Evolutionary conservation across 2,329 filamentous ascomycete species (phyloP).

Genomic region (Penicillium sp.): DNA sequence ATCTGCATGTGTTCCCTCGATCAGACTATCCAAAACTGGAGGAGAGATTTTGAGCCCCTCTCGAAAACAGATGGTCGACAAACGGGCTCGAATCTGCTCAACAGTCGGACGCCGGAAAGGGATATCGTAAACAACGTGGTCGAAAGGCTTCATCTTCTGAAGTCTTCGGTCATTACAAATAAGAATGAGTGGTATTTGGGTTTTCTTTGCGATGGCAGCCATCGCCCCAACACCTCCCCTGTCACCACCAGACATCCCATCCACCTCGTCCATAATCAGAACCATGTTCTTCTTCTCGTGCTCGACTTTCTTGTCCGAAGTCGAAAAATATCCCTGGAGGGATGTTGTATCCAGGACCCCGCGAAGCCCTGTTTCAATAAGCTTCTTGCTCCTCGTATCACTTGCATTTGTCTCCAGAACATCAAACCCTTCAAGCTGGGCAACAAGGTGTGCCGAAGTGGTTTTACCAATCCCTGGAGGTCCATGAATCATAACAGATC

Average conservation of each 20-base stretch:
- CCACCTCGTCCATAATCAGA: constrained; percentile 98
- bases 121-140: constrained; percentile 81
- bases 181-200: constrained; percentile 89
- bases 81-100: constrained; percentile 86
- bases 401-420: constrained; percentile 95
- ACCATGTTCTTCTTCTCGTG: constrained; percentile 87
- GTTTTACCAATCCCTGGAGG: constrained; percentile 98
- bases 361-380: constrained; percentile 85
- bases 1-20: constrained; percentile 93
- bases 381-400: constrained; percentile 92
- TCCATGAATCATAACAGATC: constrained; percentile 93
- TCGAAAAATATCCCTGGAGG: constrained; percentile 85
- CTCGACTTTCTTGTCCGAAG: constrained; percentile 80
- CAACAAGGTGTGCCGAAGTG: constrained; percentile 91
- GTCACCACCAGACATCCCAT: constrained; percentile 97
- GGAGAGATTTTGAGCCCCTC: constrained; percentile 86
- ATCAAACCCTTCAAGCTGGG: constrained; percentile 91
- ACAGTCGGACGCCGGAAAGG: constrained; percentile 87
- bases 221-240: constrained; percentile 93
- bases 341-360: constrained; percentile 95
- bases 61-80: constrained; percentile 93
- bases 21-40: constrained; percentile 86
- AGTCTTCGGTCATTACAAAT: constrained; percentile 95
- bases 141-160: constrained; percentile 98
- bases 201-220: constrained; percentile 93